Percentiles rank a stretch among this genome's conserved stretches.
phyloP scores from a whole-genome alignment of 805 yeast genomes.

The Kluyveromyces wickerhamii region DNA sequence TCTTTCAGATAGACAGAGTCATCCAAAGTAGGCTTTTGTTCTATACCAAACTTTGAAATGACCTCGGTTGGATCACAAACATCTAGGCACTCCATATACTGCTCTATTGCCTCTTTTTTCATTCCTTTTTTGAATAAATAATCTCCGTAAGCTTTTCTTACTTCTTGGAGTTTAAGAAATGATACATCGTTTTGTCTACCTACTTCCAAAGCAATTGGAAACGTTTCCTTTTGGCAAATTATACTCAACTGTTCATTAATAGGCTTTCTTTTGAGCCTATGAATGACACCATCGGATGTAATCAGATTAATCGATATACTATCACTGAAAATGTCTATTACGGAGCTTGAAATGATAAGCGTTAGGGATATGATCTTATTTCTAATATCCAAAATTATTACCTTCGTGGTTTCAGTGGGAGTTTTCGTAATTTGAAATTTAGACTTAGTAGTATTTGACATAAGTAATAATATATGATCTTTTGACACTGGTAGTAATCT shows the following conservation, averaged over 20 bases:
- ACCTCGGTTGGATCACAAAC: conserved; percentile 62
- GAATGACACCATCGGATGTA: conserved; percentile 68
- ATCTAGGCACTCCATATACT: conserved; percentile 54
- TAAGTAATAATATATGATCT: conserved; percentile 43
- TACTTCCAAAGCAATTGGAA: conserved; percentile 60
- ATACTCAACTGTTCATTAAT: conserved; percentile 61
- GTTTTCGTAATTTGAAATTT: not conserved
- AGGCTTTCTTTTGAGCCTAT: conserved; percentile 58
- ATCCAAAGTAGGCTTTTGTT: conserved; percentile 30
- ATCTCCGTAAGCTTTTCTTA: conserved; percentile 61
- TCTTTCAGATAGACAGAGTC: conserved; percentile 45
- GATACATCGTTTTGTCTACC: conserved; percentile 34
- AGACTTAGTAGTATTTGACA: conserved; percentile 26
- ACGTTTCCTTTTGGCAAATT: conserved; percentile 61
- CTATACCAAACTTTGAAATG: conserved; percentile 68
- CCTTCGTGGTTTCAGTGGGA: conserved; percentile 36
- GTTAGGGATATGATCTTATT: conserved; percentile 67
- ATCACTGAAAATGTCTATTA: conserved; percentile 48
- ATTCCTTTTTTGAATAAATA: conserved; percentile 59
- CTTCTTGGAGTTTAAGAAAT: conserved; percentile 21
- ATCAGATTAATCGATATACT: conserved; percentile 55
- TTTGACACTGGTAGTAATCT: conserved; percentile 37
- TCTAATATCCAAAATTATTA: conserved; percentile 59
- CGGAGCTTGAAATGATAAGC: conserved; percentile 57
- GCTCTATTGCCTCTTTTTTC: conserved; percentile 60